Evolutionary conservation across 2,329 filamentous ascomycete genomes (phyloP), one percentile per base, ranked within the genome.

Genomic region (Salinomyces thailandicus): DNA sequence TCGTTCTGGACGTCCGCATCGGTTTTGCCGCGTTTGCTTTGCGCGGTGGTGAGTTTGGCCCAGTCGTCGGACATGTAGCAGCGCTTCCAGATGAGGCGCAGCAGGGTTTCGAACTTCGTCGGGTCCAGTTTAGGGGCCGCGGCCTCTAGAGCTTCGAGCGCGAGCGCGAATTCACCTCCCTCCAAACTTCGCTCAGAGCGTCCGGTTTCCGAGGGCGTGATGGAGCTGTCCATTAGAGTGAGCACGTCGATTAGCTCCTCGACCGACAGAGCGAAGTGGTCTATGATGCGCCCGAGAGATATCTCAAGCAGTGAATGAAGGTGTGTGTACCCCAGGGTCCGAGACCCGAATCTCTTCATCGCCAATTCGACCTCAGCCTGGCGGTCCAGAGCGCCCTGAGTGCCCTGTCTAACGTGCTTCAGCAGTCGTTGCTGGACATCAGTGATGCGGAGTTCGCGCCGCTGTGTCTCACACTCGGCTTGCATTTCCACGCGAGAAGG

Each of bases 41-140:
- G 75, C 1, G 82, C 89, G 47, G 84, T 77, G 53, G 91, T 89
- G 54, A 93, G 73, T 40, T 66, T 68, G 17, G 72, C 66, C 91
- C 91, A 98, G 54, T 95, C 76, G 57, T 95, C 87, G 33, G 79
- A 76, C 47, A 89, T 72, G 52, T 82, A 82, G 43, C 85, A 80
- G 36, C 91, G 77, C 54, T 91, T 81, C 91, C 91, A 98, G 44
- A 96, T 83, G n/a, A 77, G 60, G 42, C 66, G 68, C 34, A 74
- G 62, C 22, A 71, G 55, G 19, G 68, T 62, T 17, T 79, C 70
- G 44, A 71, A 69, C 31, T 73, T 68, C n/a, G 73, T 70, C 13
- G 51, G 39, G 66, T 77, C 46, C 17, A 59, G 33, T 59, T 68
- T 49, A 68, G 71, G 46, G 64, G 71, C 59, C 65, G 69, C 51